phyloP scores from a whole-genome alignment of 2,329 filamentous ascomycete species.

The Aspergillus fructus region DNA sequence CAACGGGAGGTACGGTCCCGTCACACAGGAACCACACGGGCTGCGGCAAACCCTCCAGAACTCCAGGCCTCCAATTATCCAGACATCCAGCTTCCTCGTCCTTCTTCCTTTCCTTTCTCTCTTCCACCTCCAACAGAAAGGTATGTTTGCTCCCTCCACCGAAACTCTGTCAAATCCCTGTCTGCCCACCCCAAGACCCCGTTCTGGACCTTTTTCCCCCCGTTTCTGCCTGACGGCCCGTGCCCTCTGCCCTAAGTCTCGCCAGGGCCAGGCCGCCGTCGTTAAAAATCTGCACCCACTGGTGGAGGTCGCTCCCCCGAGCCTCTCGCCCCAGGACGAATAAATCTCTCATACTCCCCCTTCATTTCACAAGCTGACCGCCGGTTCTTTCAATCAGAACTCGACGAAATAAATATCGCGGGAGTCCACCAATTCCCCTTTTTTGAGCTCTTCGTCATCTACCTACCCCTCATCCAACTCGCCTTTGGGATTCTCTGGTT shows the following conservation, averaged over 20 bases:
- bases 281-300: slow-evolving; percentile 24
- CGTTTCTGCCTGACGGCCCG: slow-evolving; percentile 17
- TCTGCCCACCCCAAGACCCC: not conserved
- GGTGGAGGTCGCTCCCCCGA: slow-evolving; percentile 3
- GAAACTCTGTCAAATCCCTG: slow-evolving; percentile 1
- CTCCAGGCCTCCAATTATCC: not conserved
- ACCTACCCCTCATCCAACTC: slow-evolving; percentile 12
- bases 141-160: slow-evolving; percentile 7
- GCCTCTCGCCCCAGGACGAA: slow-evolving; percentile 6
- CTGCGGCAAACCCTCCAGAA: not conserved
- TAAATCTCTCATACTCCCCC: slow-evolving; percentile 18
- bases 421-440: slow-evolving; percentile 15
- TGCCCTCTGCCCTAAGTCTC: slow-evolving; percentile 28
- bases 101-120: slow-evolving; percentile 1
- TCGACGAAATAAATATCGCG: slow-evolving; percentile 13
- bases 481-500: slow-evolving; percentile 38
- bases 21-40: slow-evolving; percentile 9
- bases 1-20: not conserved
- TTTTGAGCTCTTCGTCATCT: slow-evolving; percentile 10
- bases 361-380: slow-evolving; percentile 14
- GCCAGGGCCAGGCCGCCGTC: slow-evolving; percentile 10
- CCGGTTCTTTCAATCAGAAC: slow-evolving; percentile 9
- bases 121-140: slow-evolving; percentile 2
- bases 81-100: slow-evolving; percentile 4
- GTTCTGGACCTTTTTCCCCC: not conserved